A percentile compares a stretch with the other conserved stretches of the same genome.
Conservation (phyloP, 164 flowering plant species). For the Buxus sempervirens region DNA sequence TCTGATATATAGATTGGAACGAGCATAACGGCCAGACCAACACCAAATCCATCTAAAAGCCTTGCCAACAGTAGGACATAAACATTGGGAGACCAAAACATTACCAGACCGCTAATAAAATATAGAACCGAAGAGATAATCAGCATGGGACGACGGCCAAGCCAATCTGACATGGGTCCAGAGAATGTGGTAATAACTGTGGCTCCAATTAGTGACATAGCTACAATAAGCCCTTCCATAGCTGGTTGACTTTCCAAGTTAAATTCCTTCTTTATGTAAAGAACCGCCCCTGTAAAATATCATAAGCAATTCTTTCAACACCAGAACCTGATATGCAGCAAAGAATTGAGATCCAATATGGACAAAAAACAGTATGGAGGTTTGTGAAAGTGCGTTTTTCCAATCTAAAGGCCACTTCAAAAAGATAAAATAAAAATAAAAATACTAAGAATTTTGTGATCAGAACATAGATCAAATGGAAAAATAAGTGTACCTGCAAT, state of each 20-base stretch:
- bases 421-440: too few relatives aligned
- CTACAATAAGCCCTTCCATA: constrained; percentile 82
- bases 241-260: constrained; percentile 47
- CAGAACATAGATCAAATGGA: background rate
- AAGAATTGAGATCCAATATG: background rate
- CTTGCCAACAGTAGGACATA: constrained; percentile 57
- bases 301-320: background rate
- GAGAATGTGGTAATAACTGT: constrained; percentile 65
- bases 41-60: constrained; percentile 81
- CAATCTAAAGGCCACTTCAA: background rate
- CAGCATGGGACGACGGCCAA: constrained; percentile 94
- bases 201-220: constrained; percentile 94
- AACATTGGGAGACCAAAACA: constrained; percentile 81
- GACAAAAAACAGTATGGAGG: background rate
- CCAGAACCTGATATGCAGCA: background rate
- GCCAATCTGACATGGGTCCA: constrained; percentile 18
- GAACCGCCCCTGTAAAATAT: constrained; percentile 58
- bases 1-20: constrained; percentile 90
- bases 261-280: constrained; percentile 72
- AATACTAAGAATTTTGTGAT: too few relatives aligned
- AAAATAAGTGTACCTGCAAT: constrained; percentile 61
- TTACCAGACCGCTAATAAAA: constrained; percentile 58
- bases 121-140: constrained; percentile 54
- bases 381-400: background rate
- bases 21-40: constrained; percentile 85